phyloP scores from a whole-genome alignment of 306 rosid species.

The Prosopis cineraria region DNA sequence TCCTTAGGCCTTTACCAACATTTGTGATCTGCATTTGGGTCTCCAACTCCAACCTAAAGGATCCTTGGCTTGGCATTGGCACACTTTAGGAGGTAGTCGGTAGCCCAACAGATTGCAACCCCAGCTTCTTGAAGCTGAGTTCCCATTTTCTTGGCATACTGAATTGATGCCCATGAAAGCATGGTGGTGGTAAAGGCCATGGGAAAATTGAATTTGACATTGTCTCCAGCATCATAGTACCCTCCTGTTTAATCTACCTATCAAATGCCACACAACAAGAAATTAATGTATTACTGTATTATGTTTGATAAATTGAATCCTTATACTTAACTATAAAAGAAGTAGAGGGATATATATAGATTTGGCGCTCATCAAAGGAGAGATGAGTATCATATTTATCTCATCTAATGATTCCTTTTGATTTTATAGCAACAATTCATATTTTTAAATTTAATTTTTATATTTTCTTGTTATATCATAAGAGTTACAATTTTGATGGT shows the following conservation, averaged over 20 bases:
- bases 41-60: slow-evolving; percentile 88
- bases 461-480: too few relatives aligned
- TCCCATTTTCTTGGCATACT: slow-evolving; percentile 77
- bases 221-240: slow-evolving; percentile 93
- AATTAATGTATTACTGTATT: too few relatives aligned
- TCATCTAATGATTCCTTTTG: too few relatives aligned
- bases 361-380: too few relatives aligned
- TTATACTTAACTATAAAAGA: too few relatives aligned
- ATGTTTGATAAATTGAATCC: too few relatives aligned
- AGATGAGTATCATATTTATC: too few relatives aligned
- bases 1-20: too few relatives aligned
- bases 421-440: too few relatives aligned
- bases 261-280: neutral
- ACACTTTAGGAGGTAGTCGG: slow-evolving; percentile 75
- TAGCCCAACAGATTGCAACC: slow-evolving; percentile 76
- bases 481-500: too few relatives aligned
- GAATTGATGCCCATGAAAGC: slow-evolving; percentile 78
- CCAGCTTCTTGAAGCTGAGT: slow-evolving; percentile 51
- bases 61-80: slow-evolving; percentile 63
- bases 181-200: slow-evolving; percentile 91
- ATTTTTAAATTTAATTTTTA: too few relatives aligned
- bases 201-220: slow-evolving; percentile 84
- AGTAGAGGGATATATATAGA: too few relatives aligned
- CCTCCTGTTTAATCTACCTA: slow-evolving; percentile 90
- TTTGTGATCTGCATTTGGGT: slow-evolving; percentile 80